These are phyloP conservation scores for Rachicladosporium sp. DNA, from an alignment of 2,329 filamentous ascomycete species.

Conservation along the genomic window DNA sequence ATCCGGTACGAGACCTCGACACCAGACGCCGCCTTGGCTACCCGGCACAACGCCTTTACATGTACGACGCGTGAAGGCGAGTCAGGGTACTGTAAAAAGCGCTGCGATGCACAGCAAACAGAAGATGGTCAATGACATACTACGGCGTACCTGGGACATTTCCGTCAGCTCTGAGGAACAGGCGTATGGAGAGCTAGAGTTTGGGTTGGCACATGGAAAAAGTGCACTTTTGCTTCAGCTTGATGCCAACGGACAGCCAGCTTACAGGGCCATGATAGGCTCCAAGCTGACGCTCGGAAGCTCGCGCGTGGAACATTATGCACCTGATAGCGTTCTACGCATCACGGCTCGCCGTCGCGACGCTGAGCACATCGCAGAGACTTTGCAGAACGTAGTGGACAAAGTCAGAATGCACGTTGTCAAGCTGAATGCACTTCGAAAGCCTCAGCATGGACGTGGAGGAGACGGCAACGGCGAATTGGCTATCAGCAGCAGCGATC, in stretches of 20 bases:
- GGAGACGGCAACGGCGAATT: not conserved
- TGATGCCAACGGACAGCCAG: too few species aligned
- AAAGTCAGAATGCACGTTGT: conserved; percentile 8
- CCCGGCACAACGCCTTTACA: too few species aligned
- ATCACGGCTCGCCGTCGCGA: conserved; percentile 19
- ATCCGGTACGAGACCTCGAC: too few species aligned
- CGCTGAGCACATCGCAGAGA: conserved; percentile 16
- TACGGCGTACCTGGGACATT: conserved; percentile 10
- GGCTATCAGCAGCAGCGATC: conserved; percentile 7
- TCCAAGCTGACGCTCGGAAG: too few species aligned
- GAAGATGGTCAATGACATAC: not conserved
- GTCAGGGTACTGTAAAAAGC: too few species aligned
- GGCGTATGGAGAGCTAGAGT: conserved; percentile 17
- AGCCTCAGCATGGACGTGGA: not conserved
- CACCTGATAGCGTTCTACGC: conserved; percentile 15
- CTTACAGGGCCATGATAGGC: too few species aligned
- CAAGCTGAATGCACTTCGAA: conserved; percentile 8
- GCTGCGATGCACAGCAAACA: conserved; percentile 1
- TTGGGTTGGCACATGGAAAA: too few species aligned
- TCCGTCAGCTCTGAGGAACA: conserved; percentile 14
- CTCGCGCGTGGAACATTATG: conserved; percentile 8
- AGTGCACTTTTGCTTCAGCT: too few species aligned
- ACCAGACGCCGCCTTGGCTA: too few species aligned
- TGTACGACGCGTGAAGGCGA: too few species aligned
- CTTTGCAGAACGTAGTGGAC: conserved; percentile 12